Evolutionary conservation across 352 stramenopile species (phyloP), one percentile per base, ranked within the genome.

Genomic region (Globisporangium iwayamae): DNA sequence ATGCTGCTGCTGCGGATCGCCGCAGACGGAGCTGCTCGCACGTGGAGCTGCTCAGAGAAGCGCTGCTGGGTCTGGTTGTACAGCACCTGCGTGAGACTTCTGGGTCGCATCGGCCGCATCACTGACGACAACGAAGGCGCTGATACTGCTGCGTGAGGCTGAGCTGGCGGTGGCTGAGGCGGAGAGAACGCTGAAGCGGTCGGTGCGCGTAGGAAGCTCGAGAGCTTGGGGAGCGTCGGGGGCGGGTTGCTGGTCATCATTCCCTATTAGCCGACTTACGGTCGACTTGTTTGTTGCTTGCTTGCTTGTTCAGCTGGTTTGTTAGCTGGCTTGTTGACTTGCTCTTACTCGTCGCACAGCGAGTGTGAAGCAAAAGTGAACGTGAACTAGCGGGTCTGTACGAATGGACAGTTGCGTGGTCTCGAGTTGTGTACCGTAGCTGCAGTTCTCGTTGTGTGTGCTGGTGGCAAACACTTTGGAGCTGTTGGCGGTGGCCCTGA

Each of bases 171-270:
- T 4, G 16, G 50, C 22, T 30, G n/a, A 41, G 32, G 16, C 2
- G 45, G 16, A 2, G 56, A 50, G 39, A 39, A 48, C 34, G 57
- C 54, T 16, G 43, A 55, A 8, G 55, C 41, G 8, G 68, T 60
- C 13, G 57, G 57, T 36, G 62, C 36, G 14, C 64, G 66, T 10
- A 79, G 46, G 58, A 79, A 71, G 39, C 65, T 66, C 46, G 62
- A 68, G 55, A 79, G 63, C 38, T 57, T 70, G 9, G 72, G 72
- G 4, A 79, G 65, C 20, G 64, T 65, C 6, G 58, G 58, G n/a
- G 22, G 20, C 50, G 28, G 25, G 13, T 47, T 52, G 13, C 25
- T 28, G 25, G 45, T 32, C 55, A 61, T 61, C 54, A 63, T 63
- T 47, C 18, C 53, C 18, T 56, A 8, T 7, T 38, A 10, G 6